A percentile compares a stretch with the other conserved stretches of the same genome.
phyloP scores from a whole-genome alignment of 1,139 yeast species.

The Pneumocystis sp. region DNA sequence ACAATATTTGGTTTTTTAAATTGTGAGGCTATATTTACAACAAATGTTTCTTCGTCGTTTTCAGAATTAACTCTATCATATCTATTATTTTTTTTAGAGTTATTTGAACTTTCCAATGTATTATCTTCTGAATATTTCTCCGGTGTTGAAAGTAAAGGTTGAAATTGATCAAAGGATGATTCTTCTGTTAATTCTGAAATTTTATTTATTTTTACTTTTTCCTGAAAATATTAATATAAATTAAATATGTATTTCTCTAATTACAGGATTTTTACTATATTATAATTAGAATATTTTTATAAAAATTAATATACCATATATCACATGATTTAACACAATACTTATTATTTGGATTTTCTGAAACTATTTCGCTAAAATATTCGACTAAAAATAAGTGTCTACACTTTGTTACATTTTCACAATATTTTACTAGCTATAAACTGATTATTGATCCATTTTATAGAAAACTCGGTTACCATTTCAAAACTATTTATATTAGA shows the following conservation, averaged over 20 bases:
- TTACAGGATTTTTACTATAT: neutral
- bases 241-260: neutral
- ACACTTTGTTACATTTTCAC: conserved; percentile 69
- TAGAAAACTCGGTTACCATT: conserved; percentile 3
- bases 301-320: conserved; percentile 15
- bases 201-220: neutral
- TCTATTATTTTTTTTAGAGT: neutral
- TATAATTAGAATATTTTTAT: neutral
- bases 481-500: conserved; percentile 20
- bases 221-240: neutral
- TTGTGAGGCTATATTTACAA: neutral
- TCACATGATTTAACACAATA: conserved; percentile 25
- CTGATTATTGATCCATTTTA: conserved; percentile 3
- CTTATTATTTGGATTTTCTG: conserved; percentile 12
- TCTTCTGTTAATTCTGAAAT: neutral
- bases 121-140: neutral
- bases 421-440: conserved; percentile 59
- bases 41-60: neutral
- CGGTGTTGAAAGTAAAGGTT: neutral
- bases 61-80: neutral
- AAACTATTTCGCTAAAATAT: conserved; percentile 51
- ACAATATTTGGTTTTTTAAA: neutral
- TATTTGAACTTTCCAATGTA: neutral
- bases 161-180: neutral
- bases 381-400: conserved; percentile 63